Evolutionary conservation across 2,329 filamentous ascomycete genomes (phyloP).

Genomic region (Gremmenia infestans): DNA sequence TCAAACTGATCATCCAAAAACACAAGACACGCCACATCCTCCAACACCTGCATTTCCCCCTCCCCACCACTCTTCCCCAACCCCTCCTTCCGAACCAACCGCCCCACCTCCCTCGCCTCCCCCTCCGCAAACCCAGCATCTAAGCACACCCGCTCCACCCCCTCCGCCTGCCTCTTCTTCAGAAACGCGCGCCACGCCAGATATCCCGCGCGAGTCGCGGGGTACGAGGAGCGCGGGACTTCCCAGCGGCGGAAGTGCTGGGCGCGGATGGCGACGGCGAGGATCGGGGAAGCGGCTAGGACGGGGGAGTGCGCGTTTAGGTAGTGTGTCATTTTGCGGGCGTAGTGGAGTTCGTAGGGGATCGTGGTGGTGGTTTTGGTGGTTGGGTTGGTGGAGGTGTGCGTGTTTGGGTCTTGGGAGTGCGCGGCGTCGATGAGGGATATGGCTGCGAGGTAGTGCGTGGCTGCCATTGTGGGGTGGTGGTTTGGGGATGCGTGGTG

Average conservation of each 20-base stretch:
- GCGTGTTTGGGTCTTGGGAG: conserved; percentile 57
- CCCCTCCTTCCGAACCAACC: conserved; percentile 75
- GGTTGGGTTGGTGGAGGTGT: conserved; percentile 17
- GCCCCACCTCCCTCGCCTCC: conserved; percentile 58
- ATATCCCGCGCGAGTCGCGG: conserved; percentile 71
- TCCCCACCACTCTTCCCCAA: conserved; percentile 40
- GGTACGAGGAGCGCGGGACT: conserved; percentile 67
- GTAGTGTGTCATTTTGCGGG: conserved; percentile 72
- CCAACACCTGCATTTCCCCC: conserved; percentile 66
- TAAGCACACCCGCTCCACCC: conserved; percentile 51
- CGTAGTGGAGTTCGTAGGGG: conserved; percentile 80
- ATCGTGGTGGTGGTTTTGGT: conserved; percentile 40
- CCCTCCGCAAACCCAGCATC: conserved; percentile 34
- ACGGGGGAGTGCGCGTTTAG: conserved; percentile 53
- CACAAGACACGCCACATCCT: conserved; percentile 82
- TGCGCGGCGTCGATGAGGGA: conserved; percentile 70
- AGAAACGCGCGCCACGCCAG: conserved; percentile 73
- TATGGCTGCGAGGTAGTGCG: conserved; percentile 48
- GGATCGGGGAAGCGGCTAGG: conserved; percentile 52
- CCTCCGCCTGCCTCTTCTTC: conserved; percentile 65
- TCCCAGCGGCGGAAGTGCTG: conserved; percentile 86
- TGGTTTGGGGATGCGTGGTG: not conserved
- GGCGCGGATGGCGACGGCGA: conserved; percentile 73
- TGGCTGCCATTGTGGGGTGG: conserved; percentile 9
- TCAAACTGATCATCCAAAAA: conserved; percentile 87